Base-by-base conservation (phyloP, 129 eudicot genomes). In the Chrysanthemum seticuspe region DNA sequence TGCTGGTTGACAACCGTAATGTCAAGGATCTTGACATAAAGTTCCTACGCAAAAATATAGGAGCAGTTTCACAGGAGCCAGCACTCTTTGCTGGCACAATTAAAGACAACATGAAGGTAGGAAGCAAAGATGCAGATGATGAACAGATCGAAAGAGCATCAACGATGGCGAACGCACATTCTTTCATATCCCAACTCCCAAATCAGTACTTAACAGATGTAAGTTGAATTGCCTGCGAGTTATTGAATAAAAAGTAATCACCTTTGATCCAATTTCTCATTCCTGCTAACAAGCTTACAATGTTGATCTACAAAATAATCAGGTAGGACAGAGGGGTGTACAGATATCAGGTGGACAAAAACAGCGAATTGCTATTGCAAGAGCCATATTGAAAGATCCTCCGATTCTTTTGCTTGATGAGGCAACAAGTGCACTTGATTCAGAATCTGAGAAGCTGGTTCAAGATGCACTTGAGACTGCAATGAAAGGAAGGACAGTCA, bases 1-100 rank as follows among this genome's bases (percentile, higher is more conserved):
- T 90, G 55, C 68, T 87, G 53, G 68, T 90, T 23, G 97, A 90
- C 86, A 78, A 75, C 79, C 85, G 75, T 57, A 87, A 87, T 55
- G 82, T 90, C 57, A 87, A 87, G 82, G 86, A 90, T 75, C 91
- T 90, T 66, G 83, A 85, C 73, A 65, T 90, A 68, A 87, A 82
- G 84, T 87, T 75, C 67, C 79, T 90, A 48, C 79, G 97, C 78
- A 73, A 84, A 81, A 90, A 87, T 53, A 72, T 90, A 45, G 97
- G 94, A 68, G 80, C 87, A 14, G 97, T 90, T 85, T 90, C 94
- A 45, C 97, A 90, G 78, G 97, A 90, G 84, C 97, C 97, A 23
- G 80, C 97, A 45, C 87, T 90, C 25, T 90, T 90, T 83, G 67
- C 89, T 6, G 97, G 97, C 65, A 83, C 86, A 76, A 90, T 90